Conservation (phyloP, 1,139 yeast genomes). For the Scheffersomyces quercinus region DNA sequence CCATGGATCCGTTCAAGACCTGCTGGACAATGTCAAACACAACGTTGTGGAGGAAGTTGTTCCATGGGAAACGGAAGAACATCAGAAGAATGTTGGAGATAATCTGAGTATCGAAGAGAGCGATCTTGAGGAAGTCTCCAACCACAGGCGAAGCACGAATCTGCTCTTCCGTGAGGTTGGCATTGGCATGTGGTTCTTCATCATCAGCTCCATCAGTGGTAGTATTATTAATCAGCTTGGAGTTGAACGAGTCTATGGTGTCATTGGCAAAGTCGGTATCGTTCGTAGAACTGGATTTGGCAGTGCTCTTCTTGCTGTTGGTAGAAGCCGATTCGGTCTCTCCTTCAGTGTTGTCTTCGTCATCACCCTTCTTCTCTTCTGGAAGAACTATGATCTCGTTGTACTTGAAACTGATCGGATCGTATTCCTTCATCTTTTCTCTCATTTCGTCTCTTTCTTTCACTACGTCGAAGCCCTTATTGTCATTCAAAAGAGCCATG, state of each 20-base stretch:
- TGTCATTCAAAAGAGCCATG: slow-evolving; percentile 90
- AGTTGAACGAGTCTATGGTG: slow-evolving; percentile 51
- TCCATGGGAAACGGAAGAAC: slow-evolving; percentile 97
- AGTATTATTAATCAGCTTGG: slow-evolving; percentile 13
- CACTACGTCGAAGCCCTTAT: slow-evolving; percentile 78
- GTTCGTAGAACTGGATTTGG: slow-evolving; percentile 7
- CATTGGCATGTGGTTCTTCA: slow-evolving; percentile 52
- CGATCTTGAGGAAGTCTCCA: slow-evolving; percentile 86
- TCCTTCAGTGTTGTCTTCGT: slow-evolving; percentile 9
- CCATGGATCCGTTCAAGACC: slow-evolving; percentile 93
- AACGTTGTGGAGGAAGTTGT: slow-evolving; percentile 93
- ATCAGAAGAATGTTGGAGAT: slow-evolving; percentile 74
- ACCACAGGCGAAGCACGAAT: slow-evolving; percentile 75
- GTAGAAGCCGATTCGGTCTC: slow-evolving; percentile 3
- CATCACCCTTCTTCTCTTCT: slow-evolving; percentile 15
- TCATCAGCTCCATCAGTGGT: slow-evolving; percentile 31
- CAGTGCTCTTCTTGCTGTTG: slow-evolving; percentile 12
- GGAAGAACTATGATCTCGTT: slow-evolving; percentile 47
- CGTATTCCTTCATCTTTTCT: slow-evolving; percentile 43
- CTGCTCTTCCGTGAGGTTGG: slow-evolving; percentile 56
- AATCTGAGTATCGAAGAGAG: slow-evolving; percentile 79
- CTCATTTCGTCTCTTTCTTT: slow-evolving; percentile 73
- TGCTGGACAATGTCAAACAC: slow-evolving; percentile 98
- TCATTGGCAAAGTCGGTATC: slow-evolving; percentile 36
- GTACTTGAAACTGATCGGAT: slow-evolving; percentile 49